These are phyloP conservation scores for Xylaria sp. DNA, from an alignment of 2,329 filamentous ascomycete species.

Conservation along the genomic window DNA sequence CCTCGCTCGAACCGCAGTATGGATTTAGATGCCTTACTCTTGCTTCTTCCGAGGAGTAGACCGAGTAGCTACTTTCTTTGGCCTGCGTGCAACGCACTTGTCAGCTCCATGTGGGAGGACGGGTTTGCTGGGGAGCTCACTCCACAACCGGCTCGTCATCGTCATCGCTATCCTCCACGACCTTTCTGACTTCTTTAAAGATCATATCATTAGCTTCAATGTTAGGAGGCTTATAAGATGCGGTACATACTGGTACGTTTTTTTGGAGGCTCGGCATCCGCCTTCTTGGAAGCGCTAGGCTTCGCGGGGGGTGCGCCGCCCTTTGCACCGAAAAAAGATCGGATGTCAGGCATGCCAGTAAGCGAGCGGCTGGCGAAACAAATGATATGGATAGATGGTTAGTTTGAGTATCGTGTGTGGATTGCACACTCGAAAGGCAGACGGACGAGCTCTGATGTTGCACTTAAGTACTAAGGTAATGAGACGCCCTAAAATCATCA, in stretches of 20 bases:
- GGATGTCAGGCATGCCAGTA: slow-evolving; percentile 83
- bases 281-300: slow-evolving; percentile 59
- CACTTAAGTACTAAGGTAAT: neutral
- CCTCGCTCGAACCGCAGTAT: slow-evolving; percentile 11
- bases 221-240: neutral
- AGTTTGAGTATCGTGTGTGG: slow-evolving; percentile 8
- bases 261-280: slow-evolving; percentile 57
- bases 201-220: slow-evolving; percentile 7
- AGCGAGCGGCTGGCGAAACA: neutral
- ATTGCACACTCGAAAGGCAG: slow-evolving; percentile 12
- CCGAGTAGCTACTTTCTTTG: slow-evolving; percentile 67
- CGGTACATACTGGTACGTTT: slow-evolving; percentile 58
- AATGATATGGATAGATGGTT: slow-evolving; percentile 7
- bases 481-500: slow-evolving; percentile 8
- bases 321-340: slow-evolving; percentile 88
- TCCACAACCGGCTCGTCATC: slow-evolving; percentile 67
- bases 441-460: slow-evolving; percentile 21
- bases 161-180: slow-evolving; percentile 84
- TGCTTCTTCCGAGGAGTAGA: slow-evolving; percentile 65
- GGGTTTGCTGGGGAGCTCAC: slow-evolving; percentile 53
- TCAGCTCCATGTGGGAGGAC: slow-evolving; percentile 35
- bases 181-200: slow-evolving; percentile 67
- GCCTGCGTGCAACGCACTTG: slow-evolving; percentile 49
- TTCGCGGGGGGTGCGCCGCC: slow-evolving; percentile 67
- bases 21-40: slow-evolving; percentile 53